Percentiles rank a stretch among this genome's conserved stretches.
phyloP scores from a whole-genome alignment of 1,284 basidiomycete genomes.

The Ganoderma resinaceum region DNA sequence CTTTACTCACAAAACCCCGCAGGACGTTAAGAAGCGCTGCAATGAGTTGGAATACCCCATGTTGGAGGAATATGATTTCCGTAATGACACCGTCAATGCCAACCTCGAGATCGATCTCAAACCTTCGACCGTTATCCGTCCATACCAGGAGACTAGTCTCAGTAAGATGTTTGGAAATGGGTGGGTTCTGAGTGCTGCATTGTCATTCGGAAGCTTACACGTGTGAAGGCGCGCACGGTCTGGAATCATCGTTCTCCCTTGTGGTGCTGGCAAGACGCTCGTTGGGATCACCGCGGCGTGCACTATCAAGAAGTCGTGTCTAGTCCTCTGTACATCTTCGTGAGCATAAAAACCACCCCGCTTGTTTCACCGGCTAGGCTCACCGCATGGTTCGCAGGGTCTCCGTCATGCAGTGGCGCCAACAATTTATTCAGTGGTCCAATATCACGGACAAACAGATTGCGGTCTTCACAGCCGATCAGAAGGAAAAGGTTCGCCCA shows the following conservation, averaged over 20 bases:
- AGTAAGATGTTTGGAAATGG: slow-evolving; percentile 99
- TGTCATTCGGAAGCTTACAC: slow-evolving; percentile 1
- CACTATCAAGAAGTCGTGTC: slow-evolving; percentile 98
- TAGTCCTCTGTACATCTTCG: slow-evolving; percentile 98
- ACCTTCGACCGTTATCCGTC: slow-evolving; percentile 93
- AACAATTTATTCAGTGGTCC: slow-evolving; percentile 97
- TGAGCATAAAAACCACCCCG: slow-evolving; percentile 48
- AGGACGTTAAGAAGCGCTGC: slow-evolving; percentile 94
- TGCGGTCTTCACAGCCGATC: slow-evolving; percentile 94
- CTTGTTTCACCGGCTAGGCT: not conserved
- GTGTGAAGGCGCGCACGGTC: slow-evolving; percentile 86
- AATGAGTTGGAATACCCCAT: slow-evolving; percentile 96
- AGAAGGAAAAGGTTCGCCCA: slow-evolving; percentile 87
- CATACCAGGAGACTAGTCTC: slow-evolving; percentile 96
- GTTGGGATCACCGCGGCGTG: slow-evolving; percentile 99
- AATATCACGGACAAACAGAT: slow-evolving; percentile 96
- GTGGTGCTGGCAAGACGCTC: slow-evolving; percentile 98
- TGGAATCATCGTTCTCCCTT: slow-evolving; percentile 98
- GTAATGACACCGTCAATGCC: slow-evolving; percentile 93
- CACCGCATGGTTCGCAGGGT: slow-evolving; percentile 63
- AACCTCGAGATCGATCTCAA: slow-evolving; percentile 98
- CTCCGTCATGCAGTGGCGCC: slow-evolving; percentile 97
- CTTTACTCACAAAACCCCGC: slow-evolving; percentile 6
- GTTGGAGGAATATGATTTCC: slow-evolving; percentile 97
- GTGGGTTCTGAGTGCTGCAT: slow-evolving; percentile 48